These are phyloP conservation scores for Pseudohalonectria lignicola DNA, from an alignment of 2,329 filamentous ascomycete genomes.

Conservation along the genomic window DNA sequence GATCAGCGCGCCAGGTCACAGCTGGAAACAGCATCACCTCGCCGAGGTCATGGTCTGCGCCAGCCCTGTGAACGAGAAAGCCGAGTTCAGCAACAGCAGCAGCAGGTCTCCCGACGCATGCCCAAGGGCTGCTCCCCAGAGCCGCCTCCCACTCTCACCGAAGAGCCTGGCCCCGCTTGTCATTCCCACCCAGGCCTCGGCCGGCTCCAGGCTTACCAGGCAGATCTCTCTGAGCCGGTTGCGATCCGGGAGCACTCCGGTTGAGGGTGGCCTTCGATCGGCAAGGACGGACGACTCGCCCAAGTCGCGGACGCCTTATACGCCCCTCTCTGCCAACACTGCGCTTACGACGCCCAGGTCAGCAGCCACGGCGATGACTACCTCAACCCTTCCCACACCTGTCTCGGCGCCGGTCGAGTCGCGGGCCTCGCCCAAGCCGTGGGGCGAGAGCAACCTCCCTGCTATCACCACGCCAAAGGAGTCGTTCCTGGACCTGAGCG, in stretches of 20 bases:
- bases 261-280: conserved; percentile 26
- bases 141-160: conserved; percentile 34
- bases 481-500: conserved; percentile 11
- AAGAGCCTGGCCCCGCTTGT: conserved; percentile 45
- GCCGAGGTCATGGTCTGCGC: conserved; percentile 22
- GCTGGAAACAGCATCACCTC: conserved; percentile 32
- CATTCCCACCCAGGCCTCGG: conserved; percentile 32
- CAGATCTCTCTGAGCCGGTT: conserved; percentile 33
- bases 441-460: conserved; percentile 24
- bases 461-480: conserved; percentile 20
- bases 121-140: conserved; percentile 10
- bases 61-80: conserved; percentile 21
- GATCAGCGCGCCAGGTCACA: conserved; percentile 46
- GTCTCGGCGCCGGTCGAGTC: conserved; percentile 20
- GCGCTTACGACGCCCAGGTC: conserved; percentile 32
- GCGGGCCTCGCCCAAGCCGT: conserved; percentile 23
- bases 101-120: conserved; percentile 9
- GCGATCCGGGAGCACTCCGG: conserved; percentile 30
- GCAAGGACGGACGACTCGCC: conserved; percentile 35
- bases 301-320: conserved; percentile 30
- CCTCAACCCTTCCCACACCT: conserved; percentile 34
- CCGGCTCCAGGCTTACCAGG: conserved; percentile 19
- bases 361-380: conserved; percentile 22
- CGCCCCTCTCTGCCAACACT: conserved; percentile 30
- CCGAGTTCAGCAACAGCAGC: conserved; percentile 15